phyloP scores from a whole-genome alignment of 345 rosid genomes.

The Ailanthus altissimus region DNA sequence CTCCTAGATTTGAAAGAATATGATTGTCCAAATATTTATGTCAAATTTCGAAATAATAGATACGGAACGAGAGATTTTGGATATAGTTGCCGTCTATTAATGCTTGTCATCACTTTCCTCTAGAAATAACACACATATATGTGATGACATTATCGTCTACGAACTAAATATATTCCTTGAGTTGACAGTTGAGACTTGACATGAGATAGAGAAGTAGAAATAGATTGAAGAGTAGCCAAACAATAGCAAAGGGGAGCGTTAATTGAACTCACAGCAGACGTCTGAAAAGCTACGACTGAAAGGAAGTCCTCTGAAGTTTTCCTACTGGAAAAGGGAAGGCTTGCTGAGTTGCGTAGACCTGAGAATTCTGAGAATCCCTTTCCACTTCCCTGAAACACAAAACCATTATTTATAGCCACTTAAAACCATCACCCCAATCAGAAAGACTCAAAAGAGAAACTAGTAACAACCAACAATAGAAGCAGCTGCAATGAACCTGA shows the following conservation, averaged over 20 bases:
- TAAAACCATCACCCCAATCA: background rate
- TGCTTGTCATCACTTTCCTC: too few relatives aligned
- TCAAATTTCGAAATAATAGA: background rate
- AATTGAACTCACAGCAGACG: constrained; percentile 66
- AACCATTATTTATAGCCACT: background rate
- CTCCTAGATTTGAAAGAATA: background rate
- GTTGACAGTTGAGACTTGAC: background rate
- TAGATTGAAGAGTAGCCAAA: background rate
- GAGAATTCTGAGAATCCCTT: constrained; percentile 82
- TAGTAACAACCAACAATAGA: constrained; percentile 7
- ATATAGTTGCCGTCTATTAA: too few relatives aligned
- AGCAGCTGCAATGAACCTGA: constrained; percentile 50
- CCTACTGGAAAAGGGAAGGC: constrained; percentile 60
- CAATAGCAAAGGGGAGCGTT: too few relatives aligned
- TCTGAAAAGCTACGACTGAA: constrained; percentile 69
- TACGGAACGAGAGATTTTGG: background rate
- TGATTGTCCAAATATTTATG: background rate
- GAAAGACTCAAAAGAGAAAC: background rate
- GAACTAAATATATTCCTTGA: background rate
- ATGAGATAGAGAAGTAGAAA: background rate
- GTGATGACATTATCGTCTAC: background rate
- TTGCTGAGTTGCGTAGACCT: constrained; percentile 63
- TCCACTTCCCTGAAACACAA: constrained; percentile 38
- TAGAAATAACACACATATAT: too few relatives aligned
- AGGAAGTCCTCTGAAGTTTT: constrained; percentile 69